Evolutionary conservation across 495 filamentous ascomycete genomes (phyloP), one percentile per base, ranked within the genome.

Genomic region (Zalerion maritima): DNA sequence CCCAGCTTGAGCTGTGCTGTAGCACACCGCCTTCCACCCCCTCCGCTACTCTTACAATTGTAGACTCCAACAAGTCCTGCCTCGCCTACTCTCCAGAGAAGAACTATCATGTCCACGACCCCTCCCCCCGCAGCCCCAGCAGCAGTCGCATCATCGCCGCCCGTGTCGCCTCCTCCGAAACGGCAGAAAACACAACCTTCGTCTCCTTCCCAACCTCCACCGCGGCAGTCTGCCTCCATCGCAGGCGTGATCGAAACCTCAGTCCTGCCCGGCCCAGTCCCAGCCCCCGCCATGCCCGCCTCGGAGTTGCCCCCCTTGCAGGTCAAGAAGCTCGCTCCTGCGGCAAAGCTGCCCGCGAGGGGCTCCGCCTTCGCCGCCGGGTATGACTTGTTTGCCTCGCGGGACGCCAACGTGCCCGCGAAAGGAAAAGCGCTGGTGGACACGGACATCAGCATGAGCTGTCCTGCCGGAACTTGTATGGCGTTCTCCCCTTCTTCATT

Each of bases 341-440:
- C 71, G 17, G 89, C 71, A 6, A 67, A 62, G 11, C 65, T 81
- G 18, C 89, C 89, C 5, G 96, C 85, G 0, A 70, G 87, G 37
- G 87, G 86, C 28, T 86, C 78, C 41, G 76, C 77, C 19, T 85
- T 85, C 43, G 80, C 87, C 0, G 89, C 89, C 3, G 89, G 89
- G 3, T 94, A 94, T 54, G 89, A 97, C 60, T 41, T 96, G 21
- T 96, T 62, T 46, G 75, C 75, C 27, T 67, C 85, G 3, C 69
- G 69, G 41, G 66, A 74, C 24, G 76, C 81, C 6, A 65, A 65
- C 1, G 73, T 97, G 18, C 83, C 83, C 0, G 73, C 78, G 11
- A 64, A 82, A 39, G 86, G 85, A 28, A 86, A 86, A 57, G 82
- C 57, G 3, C 50, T 92, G 21, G 84, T 94, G 15, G 81, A 91